Evolutionary conservation across 306 rosid genomes (phyloP).

Genomic region (Castanea crenata): DNA sequence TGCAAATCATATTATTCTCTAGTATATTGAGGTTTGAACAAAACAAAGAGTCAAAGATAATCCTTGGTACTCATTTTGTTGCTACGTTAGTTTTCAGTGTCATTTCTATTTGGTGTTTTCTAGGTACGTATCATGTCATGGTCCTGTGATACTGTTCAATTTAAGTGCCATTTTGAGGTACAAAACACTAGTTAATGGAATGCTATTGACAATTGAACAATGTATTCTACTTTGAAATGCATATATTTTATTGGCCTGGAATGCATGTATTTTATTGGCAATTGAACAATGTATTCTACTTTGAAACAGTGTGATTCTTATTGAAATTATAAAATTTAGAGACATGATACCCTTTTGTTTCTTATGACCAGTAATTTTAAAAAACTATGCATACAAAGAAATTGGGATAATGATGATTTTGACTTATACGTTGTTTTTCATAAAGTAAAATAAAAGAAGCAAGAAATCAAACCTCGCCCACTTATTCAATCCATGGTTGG

Average conservation of each 20-base stretch:
- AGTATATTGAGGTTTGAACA: not conserved
- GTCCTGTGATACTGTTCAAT: not conserved
- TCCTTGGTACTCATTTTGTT: not conserved
- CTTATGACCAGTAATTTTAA: not conserved
- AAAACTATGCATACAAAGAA: too few species aligned
- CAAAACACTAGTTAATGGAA: too few species aligned
- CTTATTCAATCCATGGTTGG: too few species aligned
- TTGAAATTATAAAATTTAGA: not conserved
- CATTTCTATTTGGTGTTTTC: not conserved
- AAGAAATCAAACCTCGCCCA: too few species aligned
- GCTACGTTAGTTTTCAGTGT: not conserved
- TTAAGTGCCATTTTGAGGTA: not conserved
- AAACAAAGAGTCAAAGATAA: not conserved
- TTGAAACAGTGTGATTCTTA: not conserved
- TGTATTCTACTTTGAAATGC: not conserved
- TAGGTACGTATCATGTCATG: not conserved
- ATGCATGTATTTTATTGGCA: not conserved
- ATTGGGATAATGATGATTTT: too few species aligned
- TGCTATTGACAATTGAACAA: not conserved
- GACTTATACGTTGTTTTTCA: too few species aligned
- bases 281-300: not conserved
- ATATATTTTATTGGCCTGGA: not conserved
- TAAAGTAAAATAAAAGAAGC: too few species aligned
- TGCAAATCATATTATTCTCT: not conserved
- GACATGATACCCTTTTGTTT: not conserved